phyloP scores from a whole-genome alignment of 1,284 basidiomycete species.

The Trichosporon sp. region DNA sequence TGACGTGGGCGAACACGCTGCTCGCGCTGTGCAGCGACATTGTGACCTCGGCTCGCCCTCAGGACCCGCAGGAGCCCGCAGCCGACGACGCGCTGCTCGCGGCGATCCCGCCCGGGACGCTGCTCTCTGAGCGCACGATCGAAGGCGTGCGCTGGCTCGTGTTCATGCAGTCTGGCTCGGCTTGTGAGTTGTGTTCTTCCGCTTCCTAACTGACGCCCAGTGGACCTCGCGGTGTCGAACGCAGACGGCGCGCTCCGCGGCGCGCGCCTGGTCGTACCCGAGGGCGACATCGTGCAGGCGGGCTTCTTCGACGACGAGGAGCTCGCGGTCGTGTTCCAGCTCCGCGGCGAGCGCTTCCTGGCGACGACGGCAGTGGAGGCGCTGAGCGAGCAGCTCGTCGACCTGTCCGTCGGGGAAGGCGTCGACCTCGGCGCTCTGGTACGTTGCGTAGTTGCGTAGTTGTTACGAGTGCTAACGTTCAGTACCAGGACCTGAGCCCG shows the following conservation, averaged over 20 bases:
- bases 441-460: not conserved
- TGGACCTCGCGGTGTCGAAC: not conserved
- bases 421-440: not conserved
- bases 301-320: slow-evolving; percentile 44
- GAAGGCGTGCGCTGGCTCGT: slow-evolving; percentile 12
- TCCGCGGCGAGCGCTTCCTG: slow-evolving; percentile 20
- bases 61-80: not conserved
- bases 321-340: slow-evolving; percentile 30
- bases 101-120: not conserved
- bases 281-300: slow-evolving; percentile 9
- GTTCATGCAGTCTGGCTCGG: not conserved
- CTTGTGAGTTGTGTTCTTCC: not conserved
- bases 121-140: slow-evolving; percentile 3
- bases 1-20: slow-evolving; percentile 20
- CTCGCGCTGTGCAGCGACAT: slow-evolving; percentile 8
- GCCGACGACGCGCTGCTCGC: not conserved
- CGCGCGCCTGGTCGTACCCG: not conserved
- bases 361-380: slow-evolving; percentile 13
- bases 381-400: not conserved
- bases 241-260: not conserved
- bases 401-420: not conserved
- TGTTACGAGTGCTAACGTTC: not conserved
- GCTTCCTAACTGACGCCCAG: not conserved
- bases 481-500: not conserved
- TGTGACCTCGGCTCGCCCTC: not conserved